phyloP scores from a whole-genome alignment of 2,329 filamentous ascomycete species.

The Penicillium sclerotiorum region DNA sequence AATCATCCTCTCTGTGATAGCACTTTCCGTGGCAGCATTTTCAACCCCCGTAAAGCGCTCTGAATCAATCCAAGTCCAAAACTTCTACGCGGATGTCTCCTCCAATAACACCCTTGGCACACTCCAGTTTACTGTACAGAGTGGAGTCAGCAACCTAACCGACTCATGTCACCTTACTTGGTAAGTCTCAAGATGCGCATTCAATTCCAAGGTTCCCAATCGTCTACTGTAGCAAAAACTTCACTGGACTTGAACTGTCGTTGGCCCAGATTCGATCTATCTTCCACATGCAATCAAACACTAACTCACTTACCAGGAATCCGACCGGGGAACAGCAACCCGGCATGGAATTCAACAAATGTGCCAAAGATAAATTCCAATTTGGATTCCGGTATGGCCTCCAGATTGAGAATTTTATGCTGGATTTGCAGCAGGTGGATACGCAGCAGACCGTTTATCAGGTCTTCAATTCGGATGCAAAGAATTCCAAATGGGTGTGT shows the following conservation, averaged over 20 bases:
- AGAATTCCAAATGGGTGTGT: slow-evolving; percentile 11
- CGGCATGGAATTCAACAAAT: slow-evolving; percentile 9
- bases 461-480: slow-evolving; percentile 7
- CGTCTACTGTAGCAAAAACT: background rate
- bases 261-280: no score
- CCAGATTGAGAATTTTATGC: slow-evolving; percentile 13
- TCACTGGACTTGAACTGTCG: no score
- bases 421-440: slow-evolving; percentile 9
- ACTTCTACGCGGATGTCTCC: background rate
- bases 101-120: slow-evolving; percentile 1
- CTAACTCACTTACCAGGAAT: slow-evolving; percentile 9
- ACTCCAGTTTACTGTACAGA: slow-evolving; percentile 2
- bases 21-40: background rate
- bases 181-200: no score
- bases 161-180: slow-evolving; percentile 8
- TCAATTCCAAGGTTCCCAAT: no score
- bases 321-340: slow-evolving; percentile 8
- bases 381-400: slow-evolving; percentile 20
- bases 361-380: slow-evolving; percentile 5
- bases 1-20: background rate
- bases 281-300: no score
- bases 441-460: slow-evolving; percentile 1
- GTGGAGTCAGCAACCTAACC: background rate
- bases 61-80: background rate
- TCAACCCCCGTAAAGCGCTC: background rate